These are phyloP conservation scores for Penicillium ochrochloron DNA, from an alignment of 495 filamentous ascomycete species.

Conservation along the genomic window DNA sequence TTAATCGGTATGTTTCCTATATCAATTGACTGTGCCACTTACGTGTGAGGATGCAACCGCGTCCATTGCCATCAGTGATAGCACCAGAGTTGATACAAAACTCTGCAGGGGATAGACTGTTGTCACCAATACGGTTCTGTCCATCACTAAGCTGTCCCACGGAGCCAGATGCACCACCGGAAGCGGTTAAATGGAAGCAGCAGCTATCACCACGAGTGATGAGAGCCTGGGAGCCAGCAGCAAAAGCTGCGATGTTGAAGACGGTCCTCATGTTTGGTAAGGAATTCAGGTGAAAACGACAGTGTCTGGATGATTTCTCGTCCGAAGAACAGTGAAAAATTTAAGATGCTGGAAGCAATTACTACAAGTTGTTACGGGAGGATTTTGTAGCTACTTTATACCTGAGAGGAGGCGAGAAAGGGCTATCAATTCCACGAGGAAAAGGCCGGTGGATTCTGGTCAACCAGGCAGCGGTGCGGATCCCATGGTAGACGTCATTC, in stretches of 20 bases:
- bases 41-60: conserved; percentile 64
- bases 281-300: neutral
- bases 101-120: conserved; percentile 38
- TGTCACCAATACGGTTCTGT: conserved; percentile 55
- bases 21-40: conserved; percentile 12
- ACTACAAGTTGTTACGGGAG: neutral
- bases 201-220: conserved; percentile 40
- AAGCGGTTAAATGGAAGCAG: conserved; percentile 53
- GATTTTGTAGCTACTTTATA: neutral
- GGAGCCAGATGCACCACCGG: conserved; percentile 48
- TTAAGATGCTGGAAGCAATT: neutral
- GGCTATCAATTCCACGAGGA: neutral
- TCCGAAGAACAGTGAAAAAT: neutral
- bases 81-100: conserved; percentile 50
- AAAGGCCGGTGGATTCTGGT: neutral
- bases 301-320: neutral
- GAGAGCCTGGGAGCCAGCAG: conserved; percentile 41
- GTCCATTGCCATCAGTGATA: conserved; percentile 55
- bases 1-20: neutral
- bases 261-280: conserved; percentile 34
- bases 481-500: conserved; percentile 17
- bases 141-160: conserved; percentile 58
- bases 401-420: neutral
- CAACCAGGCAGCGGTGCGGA: neutral
- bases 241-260: conserved; percentile 36